Evolutionary conservation across 768 basidiomycete species (phyloP).

Genomic region (Pseudohyphozyma bogoriensis): DNA sequence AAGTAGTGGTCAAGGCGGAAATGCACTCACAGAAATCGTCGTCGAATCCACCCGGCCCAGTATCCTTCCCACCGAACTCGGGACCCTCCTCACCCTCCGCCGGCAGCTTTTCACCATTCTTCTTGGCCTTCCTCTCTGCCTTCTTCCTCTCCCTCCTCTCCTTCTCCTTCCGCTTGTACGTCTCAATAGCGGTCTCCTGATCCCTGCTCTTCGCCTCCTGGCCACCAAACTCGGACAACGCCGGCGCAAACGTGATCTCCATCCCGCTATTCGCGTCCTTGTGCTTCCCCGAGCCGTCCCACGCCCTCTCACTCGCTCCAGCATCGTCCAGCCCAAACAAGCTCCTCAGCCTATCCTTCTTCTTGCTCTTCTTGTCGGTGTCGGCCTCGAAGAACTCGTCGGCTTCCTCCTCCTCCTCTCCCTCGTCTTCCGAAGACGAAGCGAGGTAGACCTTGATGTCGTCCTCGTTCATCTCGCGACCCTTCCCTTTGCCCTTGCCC

Average conservation of each 20-base stretch:
- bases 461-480: conserved; percentile 66
- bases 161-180: conserved; percentile 76
- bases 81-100: conserved; percentile 24
- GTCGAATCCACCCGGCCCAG: conserved; percentile 27
- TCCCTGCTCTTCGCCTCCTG: conserved; percentile 37
- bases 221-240: conserved; percentile 46
- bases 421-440: conserved; percentile 53
- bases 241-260: conserved; percentile 92
- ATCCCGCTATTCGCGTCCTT: conserved; percentile 50
- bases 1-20: too few relatives aligned
- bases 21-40: conserved; percentile 90
- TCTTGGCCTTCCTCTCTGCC: conserved; percentile 49
- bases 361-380: conserved; percentile 42
- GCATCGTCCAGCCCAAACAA: conserved; percentile 25
- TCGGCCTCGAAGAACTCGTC: conserved; percentile 51
- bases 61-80: conserved; percentile 25
- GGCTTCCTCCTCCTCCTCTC: conserved; percentile 43
- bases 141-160: conserved; percentile 79
- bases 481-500: conserved; percentile 58
- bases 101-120: conserved; percentile 8
- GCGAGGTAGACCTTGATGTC: conserved; percentile 77
- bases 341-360: conserved; percentile 34
- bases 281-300: conserved; percentile 20
- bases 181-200: conserved; percentile 85
- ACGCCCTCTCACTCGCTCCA: conserved; percentile 14